A percentile compares a stretch with the other conserved stretches of the same genome.
phyloP scores from a whole-genome alignment of 1,139 yeast species.

The Yamadazyma dushanensis region DNA sequence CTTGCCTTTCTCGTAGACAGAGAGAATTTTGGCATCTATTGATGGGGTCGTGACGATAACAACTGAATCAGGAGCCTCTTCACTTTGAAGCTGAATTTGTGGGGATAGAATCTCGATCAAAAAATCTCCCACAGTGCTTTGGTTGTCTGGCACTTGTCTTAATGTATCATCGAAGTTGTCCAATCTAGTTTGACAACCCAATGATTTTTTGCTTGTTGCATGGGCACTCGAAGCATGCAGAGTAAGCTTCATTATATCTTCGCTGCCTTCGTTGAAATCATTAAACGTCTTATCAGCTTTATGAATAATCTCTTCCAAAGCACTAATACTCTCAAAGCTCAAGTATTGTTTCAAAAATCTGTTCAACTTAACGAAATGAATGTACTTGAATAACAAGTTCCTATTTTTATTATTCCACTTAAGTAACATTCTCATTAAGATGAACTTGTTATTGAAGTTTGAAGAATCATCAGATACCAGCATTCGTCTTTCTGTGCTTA shows the following conservation, averaged over 20 bases:
- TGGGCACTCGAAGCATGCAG: neutral
- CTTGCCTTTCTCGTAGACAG: conserved; percentile 31
- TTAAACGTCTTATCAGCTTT: conserved; percentile 8
- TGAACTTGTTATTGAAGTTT: conserved; percentile 41
- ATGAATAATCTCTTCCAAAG: conserved; percentile 36
- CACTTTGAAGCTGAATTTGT: conserved; percentile 78
- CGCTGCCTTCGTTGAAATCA: neutral
- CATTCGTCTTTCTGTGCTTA: conserved; percentile 11
- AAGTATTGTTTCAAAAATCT: conserved; percentile 30
- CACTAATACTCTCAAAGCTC: conserved; percentile 39
- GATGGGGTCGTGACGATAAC: conserved; percentile 46
- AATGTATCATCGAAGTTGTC: conserved; percentile 55
- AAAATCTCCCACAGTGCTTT: conserved; percentile 60
- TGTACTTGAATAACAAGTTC: conserved; percentile 35
- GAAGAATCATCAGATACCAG: conserved; percentile 20
- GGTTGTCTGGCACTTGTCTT: conserved; percentile 39
- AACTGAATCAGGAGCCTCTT: conserved; percentile 61
- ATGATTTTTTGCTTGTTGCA: neutral
- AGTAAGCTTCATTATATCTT: conserved; percentile 1
- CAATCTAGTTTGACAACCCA: conserved; percentile 23
- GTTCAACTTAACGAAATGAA: conserved; percentile 39
- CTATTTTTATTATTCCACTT: conserved; percentile 46
- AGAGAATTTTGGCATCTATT: conserved; percentile 39
- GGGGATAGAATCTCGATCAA: conserved; percentile 77
- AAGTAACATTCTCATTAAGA: conserved; percentile 40